These are phyloP conservation scores for Chlorella sp. DNA, from an alignment of 139 green algal species.

Conservation along the genomic window DNA sequence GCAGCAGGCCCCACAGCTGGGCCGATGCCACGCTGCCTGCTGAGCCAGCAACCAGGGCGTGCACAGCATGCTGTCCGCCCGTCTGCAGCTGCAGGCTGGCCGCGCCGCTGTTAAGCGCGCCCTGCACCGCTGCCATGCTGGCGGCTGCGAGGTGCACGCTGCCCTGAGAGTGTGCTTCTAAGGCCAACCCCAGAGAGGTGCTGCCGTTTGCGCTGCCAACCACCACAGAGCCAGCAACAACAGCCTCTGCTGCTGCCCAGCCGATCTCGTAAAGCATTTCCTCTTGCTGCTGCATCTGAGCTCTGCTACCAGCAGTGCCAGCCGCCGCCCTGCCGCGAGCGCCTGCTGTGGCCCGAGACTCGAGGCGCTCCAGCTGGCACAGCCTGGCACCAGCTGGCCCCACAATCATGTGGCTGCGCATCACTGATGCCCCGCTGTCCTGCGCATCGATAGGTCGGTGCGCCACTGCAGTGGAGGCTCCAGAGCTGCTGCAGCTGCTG, in stretches of 20 bases:
- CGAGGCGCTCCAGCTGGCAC: conserved; percentile 33
- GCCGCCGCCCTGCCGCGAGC: neutral
- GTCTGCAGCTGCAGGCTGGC: conserved; percentile 31
- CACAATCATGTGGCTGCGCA: conserved; percentile 36
- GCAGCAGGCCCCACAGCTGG: conserved; percentile 27
- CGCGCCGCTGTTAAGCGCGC: neutral
- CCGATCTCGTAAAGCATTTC: conserved; percentile 38
- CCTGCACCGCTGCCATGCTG: conserved; percentile 13
- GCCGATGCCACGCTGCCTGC: neutral
- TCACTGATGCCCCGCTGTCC: conserved; percentile 16
- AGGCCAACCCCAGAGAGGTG: neutral
- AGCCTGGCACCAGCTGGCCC: neutral
- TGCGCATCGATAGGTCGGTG: neutral
- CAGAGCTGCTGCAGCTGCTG: neutral
- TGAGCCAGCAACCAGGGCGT: neutral
- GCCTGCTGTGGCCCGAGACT: conserved; percentile 8
- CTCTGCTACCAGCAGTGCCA: too few species aligned
- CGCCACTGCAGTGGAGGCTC: neutral
- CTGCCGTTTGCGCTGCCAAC: neutral
- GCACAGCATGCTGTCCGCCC: neutral
- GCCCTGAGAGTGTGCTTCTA: conserved; percentile 16
- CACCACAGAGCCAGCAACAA: neutral
- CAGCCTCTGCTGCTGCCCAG: conserved; percentile 24
- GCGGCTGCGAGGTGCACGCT: conserved; percentile 67
- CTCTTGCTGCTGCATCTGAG: neutral